Percentiles rank a stretch among this genome's conserved stretches.
These are phyloP conservation scores for Neolentinus lepideus DNA, from an alignment of 1,284 basidiomycete genomes.

Conservation along the genomic window DNA sequence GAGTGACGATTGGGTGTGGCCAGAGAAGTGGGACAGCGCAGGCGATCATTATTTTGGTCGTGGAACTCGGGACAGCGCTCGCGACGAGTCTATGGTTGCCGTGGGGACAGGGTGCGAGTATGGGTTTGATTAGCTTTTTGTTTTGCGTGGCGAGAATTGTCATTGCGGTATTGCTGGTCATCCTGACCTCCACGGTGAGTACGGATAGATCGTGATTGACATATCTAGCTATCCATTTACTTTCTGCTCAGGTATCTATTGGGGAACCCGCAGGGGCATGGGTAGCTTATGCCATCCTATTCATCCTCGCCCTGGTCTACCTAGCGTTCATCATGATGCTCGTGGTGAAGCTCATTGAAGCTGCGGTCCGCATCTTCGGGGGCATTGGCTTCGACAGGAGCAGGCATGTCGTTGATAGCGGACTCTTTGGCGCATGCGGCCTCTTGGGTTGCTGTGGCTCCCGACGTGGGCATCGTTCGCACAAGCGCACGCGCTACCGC, in stretches of 20 bases:
- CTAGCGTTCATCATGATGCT: constrained; percentile 78
- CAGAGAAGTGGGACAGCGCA: constrained; percentile 89
- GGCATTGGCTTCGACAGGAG: constrained; percentile 83
- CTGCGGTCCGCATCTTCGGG: constrained; percentile 71
- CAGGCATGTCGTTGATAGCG: constrained; percentile 72
- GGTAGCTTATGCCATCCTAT: constrained; percentile 89
- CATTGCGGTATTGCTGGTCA: constrained; percentile 83
- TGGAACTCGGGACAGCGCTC: constrained; percentile 78
- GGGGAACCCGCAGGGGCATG: constrained; percentile 75
- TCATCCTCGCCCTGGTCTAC: constrained; percentile 84
- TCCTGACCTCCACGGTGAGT: constrained; percentile 82
- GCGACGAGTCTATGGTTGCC: constrained; percentile 91
- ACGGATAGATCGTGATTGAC: neutral
- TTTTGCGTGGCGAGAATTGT: constrained; percentile 88
- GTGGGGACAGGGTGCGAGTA: constrained; percentile 93
- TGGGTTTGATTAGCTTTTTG: constrained; percentile 91
- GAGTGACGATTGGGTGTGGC: constrained; percentile 81
- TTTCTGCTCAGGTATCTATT: constrained; percentile 61
- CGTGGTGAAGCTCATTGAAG: constrained; percentile 80
- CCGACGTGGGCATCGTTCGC: constrained; percentile 30
- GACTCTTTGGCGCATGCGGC: constrained; percentile 77
- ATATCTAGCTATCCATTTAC: constrained; percentile 12
- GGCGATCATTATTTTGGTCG: constrained; percentile 81
- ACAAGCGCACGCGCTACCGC: constrained; percentile 18
- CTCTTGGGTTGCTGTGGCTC: constrained; percentile 68